Evolutionary conservation across 192 early-diverging fungal genomes (phyloP).

Genomic region (Phlyctochytrium planicorne): DNA sequence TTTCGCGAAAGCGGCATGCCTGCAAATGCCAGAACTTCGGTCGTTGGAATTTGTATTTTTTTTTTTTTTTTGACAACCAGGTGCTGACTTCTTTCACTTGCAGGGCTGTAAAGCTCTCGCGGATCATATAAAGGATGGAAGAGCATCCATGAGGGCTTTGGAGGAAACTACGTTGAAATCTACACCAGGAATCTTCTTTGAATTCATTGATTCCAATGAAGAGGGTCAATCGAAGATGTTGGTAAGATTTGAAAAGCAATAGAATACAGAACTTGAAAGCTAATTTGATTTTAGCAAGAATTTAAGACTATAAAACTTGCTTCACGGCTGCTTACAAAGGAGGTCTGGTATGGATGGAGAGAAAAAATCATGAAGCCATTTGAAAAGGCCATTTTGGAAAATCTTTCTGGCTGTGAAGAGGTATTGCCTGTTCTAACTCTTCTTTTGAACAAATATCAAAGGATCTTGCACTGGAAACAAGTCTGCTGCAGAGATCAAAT

Average conservation of each 20-base stretch:
- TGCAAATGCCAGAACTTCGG: constrained; percentile 35
- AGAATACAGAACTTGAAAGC: too few relatives aligned
- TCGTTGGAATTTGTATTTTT: constrained; percentile 21
- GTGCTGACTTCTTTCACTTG: not conserved
- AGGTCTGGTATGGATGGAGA: constrained; percentile 38
- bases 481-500: too few relatives aligned
- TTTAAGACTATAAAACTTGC: constrained; percentile 26
- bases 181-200: constrained; percentile 33
- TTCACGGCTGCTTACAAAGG: constrained; percentile 29
- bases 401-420: constrained; percentile 10
- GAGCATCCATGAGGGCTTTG: constrained; percentile 16
- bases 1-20: constrained; percentile 30
- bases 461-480: too few relatives aligned
- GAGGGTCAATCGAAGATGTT: constrained; percentile 15
- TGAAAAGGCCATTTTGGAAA: constrained; percentile 12
- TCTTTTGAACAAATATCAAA: too few relatives aligned
- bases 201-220: constrained; percentile 14
- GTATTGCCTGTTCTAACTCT: too few relatives aligned
- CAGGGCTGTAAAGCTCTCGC: constrained; percentile 33
- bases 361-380: constrained; percentile 21
- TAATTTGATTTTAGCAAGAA: constrained; percentile 21
- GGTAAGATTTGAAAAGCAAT: too few relatives aligned
- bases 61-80: not conserved
- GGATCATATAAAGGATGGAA: constrained; percentile 25
- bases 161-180: constrained; percentile 23